Percentiles rank a stretch among this genome's conserved stretches.
Evolutionary conservation across 495 filamentous ascomycete species (phyloP).

Genomic region (Neurospora sp.): DNA sequence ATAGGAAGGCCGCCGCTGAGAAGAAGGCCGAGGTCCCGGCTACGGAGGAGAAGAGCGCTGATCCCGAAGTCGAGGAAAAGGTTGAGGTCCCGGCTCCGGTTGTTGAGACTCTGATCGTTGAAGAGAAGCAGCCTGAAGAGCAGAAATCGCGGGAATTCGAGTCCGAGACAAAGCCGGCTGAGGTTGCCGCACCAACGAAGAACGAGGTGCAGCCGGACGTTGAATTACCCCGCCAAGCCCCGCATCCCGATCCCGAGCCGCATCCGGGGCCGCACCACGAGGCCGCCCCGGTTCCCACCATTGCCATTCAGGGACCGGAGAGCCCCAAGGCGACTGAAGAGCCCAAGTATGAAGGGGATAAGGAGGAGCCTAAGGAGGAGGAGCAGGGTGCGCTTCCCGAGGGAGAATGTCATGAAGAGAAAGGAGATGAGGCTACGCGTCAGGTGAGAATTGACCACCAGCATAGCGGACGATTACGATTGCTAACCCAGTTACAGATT

Average conservation of each 20-base stretch:
- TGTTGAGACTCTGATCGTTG: conserved; percentile 3
- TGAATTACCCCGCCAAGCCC: not conserved
- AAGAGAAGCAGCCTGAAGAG: conserved; percentile 14
- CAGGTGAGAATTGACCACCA: not conserved
- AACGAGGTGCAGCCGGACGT: not conserved
- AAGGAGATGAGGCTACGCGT: not conserved
- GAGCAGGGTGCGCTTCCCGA: conserved; percentile 7
- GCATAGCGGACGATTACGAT: not conserved
- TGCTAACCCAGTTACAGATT: not conserved
- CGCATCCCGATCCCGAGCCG: not conserved
- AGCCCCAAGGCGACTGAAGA: not conserved
- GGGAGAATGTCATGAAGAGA: not conserved
- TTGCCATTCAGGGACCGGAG: not conserved
- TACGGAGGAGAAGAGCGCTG: not conserved
- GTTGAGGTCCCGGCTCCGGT: conserved; percentile 2
- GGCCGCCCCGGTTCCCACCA: not conserved
- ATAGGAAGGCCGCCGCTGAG: not conserved
- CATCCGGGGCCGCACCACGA: not conserved
- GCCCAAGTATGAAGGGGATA: not conserved
- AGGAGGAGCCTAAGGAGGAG: conserved; percentile 21
- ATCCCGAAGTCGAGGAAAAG: not conserved
- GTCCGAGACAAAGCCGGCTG: not conserved
- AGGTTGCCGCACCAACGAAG: conserved; percentile 4
- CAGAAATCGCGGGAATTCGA: conserved; percentile 13
- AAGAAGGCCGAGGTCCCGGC: not conserved